Conservation (phyloP, 2,329 filamentous ascomycete genomes). For the Aspergillus pseudotamarii region DNA sequence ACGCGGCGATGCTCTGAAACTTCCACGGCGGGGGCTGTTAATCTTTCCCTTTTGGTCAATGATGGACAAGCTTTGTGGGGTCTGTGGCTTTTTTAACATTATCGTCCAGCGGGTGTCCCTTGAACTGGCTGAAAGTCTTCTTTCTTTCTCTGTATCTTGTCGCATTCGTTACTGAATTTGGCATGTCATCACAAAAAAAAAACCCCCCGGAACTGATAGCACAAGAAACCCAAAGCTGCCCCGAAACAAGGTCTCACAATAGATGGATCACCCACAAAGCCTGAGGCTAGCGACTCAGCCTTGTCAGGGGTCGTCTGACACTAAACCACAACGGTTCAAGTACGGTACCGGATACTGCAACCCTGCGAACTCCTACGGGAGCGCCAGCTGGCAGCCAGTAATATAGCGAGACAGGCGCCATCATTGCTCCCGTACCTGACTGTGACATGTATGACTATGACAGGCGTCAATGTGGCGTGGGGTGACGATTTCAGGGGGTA, state of each 20-base stretch:
- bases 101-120: background rate
- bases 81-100: background rate
- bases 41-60: slow-evolving; percentile 6
- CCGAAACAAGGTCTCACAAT: background rate
- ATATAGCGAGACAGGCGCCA: background rate
- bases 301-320: background rate
- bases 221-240: background rate
- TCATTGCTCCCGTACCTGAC: background rate
- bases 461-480: background rate
- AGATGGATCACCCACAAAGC: background rate
- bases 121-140: background rate
- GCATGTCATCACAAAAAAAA: background rate
- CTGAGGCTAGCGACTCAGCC: background rate
- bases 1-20: slow-evolving; percentile 13
- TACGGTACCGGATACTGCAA: too few relatives aligned
- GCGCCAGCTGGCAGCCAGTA: background rate
- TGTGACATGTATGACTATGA: background rate
- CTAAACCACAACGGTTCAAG: background rate
- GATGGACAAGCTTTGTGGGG: slow-evolving; percentile 13
- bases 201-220: too few relatives aligned
- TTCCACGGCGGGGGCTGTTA: background rate
- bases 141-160: background rate
- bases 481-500: background rate
- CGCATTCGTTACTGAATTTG: background rate
- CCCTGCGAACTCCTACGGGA: background rate